Base-by-base conservation (phyloP, 2,329 filamentous ascomycete genomes). In the Diaporthe citri region DNA sequence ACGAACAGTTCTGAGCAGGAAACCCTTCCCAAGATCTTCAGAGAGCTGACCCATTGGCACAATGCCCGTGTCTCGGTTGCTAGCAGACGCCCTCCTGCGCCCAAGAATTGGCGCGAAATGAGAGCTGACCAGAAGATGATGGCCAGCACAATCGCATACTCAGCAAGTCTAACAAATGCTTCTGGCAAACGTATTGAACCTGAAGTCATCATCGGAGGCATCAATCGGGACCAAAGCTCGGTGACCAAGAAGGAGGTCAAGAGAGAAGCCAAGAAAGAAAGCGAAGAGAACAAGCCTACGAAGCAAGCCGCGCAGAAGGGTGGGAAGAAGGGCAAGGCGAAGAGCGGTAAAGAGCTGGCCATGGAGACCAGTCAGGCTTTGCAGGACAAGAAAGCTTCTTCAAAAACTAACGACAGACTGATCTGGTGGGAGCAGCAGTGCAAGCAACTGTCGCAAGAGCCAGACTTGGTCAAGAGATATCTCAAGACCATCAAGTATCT, bases 81-180 rank as follows among this genome's bases (percentile, higher is more conserved):
- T 36, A 77, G 80, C 2, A 88, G 86, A 72, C 71, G 72, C 6
- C 52, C 72, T 8, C 78, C 77, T 0, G 81, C 79, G 43, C 73
- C 78, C 10, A 80, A 77, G 20, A 81, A 77, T 1, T 83, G 79
- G 62, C 82, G 75, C 36, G 81, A 86, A 9, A 82, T 81, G 71
- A 87, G 84, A 76, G 84, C 84, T 71, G 91, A 93, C 59, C 93
- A 95, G 78, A 86, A 85, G 70, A 91, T 90, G 79, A 93, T 94
- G 89, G 88, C 89, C 1, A 91, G 94, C 75, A 93, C 93, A 82
- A 87, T 88, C 39, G 86, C 87, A 1, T 95, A 95, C 80, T 92
- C 93, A 2, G 92, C 91, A 17, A 94, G 92, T 81, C 85, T 95
- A 62, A 93, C 92, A 0, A 92, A 91, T 74, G 86, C 90, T 0